Conservation (phyloP, 352 stramenopile species). For the Aphanomyces stellatus region DNA sequence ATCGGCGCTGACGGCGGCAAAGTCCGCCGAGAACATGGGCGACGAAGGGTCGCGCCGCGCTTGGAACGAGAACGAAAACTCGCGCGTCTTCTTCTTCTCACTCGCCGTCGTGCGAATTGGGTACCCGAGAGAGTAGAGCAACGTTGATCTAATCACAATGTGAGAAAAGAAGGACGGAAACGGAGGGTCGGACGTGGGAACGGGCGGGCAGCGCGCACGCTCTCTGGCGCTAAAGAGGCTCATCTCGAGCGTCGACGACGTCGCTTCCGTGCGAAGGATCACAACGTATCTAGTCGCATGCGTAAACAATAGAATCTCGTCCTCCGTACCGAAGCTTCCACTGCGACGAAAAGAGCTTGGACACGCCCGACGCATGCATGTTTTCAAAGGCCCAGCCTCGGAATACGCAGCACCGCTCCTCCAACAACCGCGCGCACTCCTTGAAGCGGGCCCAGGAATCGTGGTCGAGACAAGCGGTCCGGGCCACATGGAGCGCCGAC, state of each 20-base stretch:
- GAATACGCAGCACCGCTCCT: constrained; percentile 15
- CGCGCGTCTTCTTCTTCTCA: background rate
- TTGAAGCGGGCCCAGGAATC: constrained; percentile 10
- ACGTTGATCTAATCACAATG: constrained; percentile 10
- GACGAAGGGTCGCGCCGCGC: background rate
- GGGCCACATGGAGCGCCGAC: background rate
- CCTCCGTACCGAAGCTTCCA: constrained; percentile 11
- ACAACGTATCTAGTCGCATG: background rate
- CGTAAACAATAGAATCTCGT: background rate
- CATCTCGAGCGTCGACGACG: constrained; percentile 4
- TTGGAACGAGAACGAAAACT: constrained; percentile 7
- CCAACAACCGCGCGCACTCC: constrained; percentile 14
- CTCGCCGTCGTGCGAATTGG: background rate
- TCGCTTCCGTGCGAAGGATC: constrained; percentile 4
- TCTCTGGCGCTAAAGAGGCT: constrained; percentile 1
- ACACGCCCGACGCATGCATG: background rate
- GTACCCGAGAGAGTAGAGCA: constrained; percentile 2
- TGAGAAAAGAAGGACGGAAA: background rate
- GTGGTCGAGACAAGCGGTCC: constrained; percentile 14
- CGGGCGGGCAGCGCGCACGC: constrained; percentile 1
- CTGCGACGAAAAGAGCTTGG: background rate
- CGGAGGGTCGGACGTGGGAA: background rate
- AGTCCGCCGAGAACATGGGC: background rate
- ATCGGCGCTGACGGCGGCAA: background rate
- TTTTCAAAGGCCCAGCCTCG: constrained; percentile 11